A percentile compares a stretch with the other conserved stretches of the same genome.
phyloP scores from a whole-genome alignment of 2,329 filamentous ascomycete species.

The Phymatotrichopsis omnivora region DNA sequence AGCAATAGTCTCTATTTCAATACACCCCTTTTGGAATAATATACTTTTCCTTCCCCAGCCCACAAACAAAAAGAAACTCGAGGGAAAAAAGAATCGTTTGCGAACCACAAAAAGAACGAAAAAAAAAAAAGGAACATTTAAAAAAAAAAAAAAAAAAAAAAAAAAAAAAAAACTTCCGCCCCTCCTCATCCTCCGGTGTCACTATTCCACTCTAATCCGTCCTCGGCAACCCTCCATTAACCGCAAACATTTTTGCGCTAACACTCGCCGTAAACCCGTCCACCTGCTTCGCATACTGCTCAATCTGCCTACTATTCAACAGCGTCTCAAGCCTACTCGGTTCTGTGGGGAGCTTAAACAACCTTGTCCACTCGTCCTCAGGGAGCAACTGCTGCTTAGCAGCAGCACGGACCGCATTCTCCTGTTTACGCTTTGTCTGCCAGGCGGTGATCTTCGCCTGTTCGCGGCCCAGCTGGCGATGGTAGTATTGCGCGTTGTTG shows the following conservation, averaged over 20 bases:
- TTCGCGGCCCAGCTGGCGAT: conserved; percentile 84
- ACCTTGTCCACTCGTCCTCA: conserved; percentile 94
- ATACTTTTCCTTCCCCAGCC: too few species aligned
- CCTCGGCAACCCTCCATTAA: conserved; percentile 47
- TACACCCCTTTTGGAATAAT: too few species aligned
- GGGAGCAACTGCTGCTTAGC: conserved; percentile 83
- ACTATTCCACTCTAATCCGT: too few species aligned
- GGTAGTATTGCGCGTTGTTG: conserved; percentile 98
- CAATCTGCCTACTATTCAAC: conserved; percentile 89
- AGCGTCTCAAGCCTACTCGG: conserved; percentile 87
- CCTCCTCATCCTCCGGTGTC: too few species aligned
- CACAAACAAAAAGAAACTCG: too few species aligned
- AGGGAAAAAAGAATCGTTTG: too few species aligned
- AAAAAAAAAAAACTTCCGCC: background rate
- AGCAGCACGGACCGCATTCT: conserved; percentile 74
- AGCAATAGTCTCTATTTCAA: too few species aligned
- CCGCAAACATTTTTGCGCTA: conserved; percentile 95
- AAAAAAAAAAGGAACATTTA: too few species aligned
- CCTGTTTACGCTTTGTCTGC: conserved; percentile 92
- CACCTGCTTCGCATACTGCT: conserved; percentile 95
- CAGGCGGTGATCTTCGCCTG: conserved; percentile 93
- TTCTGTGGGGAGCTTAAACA: conserved; percentile 96
- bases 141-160: conserved; percentile 3
- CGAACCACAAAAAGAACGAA: too few species aligned
- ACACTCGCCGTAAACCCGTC: conserved; percentile 90